Percentiles rank a stretch among this genome's conserved stretches.
Conservation (phyloP, 208 protist genomes). For the Polymyxa betae region DNA sequence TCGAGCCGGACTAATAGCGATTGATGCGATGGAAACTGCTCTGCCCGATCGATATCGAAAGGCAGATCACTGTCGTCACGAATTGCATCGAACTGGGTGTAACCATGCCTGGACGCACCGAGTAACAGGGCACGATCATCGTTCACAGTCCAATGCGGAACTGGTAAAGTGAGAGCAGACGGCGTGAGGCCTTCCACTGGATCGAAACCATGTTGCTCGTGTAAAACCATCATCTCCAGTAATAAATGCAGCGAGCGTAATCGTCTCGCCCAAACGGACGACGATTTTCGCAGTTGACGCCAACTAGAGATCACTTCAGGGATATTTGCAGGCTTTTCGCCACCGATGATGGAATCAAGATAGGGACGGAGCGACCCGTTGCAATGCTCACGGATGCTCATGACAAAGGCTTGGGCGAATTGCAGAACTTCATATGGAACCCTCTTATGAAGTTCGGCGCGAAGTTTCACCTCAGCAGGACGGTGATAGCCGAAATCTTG, state of each 20-base stretch:
- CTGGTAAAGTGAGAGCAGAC: not conserved
- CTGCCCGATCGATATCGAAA: not conserved
- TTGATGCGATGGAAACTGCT: not conserved
- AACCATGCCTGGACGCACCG: not conserved
- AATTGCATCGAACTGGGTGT: conserved; percentile 16
- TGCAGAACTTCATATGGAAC: not conserved
- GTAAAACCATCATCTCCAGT: not conserved
- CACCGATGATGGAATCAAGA: not conserved
- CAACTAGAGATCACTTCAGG: conserved; percentile 24
- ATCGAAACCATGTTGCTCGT: conserved; percentile 3
- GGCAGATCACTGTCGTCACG: not conserved
- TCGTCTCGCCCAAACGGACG: not conserved
- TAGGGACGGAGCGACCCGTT: not conserved
- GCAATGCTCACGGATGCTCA: not conserved
- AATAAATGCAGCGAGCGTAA: conserved; percentile 36
- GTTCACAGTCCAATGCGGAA: not conserved
- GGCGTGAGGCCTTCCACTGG: not conserved
- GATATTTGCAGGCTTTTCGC: not conserved
- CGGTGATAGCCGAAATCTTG: not conserved
- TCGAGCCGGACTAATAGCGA: not conserved
- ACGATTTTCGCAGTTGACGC: conserved; percentile 8
- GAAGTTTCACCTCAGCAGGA: not conserved
- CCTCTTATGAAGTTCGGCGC: not conserved
- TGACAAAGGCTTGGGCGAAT: not conserved
- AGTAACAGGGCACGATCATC: conserved; percentile 29